Evolutionary conservation across 495 filamentous ascomycete species (phyloP).

Genomic region (Sphaerosporella brunnea): DNA sequence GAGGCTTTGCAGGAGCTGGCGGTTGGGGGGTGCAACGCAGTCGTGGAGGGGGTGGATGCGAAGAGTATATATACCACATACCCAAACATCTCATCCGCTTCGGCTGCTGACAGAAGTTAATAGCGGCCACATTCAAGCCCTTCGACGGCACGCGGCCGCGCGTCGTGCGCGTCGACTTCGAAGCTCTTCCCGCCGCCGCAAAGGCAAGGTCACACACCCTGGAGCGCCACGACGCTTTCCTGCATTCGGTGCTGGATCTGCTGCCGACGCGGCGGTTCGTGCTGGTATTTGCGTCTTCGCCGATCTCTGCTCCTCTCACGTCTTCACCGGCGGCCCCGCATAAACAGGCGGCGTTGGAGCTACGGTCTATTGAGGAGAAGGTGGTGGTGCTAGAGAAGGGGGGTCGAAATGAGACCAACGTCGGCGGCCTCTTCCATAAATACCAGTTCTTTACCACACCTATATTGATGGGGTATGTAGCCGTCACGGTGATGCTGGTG

Average conservation of each 20-base stretch:
- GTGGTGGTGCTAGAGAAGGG: conserved; percentile 12
- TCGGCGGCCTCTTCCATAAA: conserved; percentile 59
- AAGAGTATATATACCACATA: too few relatives aligned
- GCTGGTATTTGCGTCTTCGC: conserved; percentile 43
- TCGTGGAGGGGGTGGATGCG: conserved; percentile 38
- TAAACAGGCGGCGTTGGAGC: conserved; percentile 5
- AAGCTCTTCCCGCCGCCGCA: conserved; percentile 8
- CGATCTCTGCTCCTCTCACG: conserved; percentile 8
- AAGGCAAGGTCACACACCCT: conserved; percentile 15
- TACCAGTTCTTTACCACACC: conserved; percentile 84
- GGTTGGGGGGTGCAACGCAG: conserved; percentile 36
- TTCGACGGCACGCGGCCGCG: conserved; percentile 22
- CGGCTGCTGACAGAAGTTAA: background rate
- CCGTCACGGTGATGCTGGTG: conserved; percentile 45
- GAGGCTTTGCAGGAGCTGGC: conserved; percentile 31
- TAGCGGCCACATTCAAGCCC: conserved; percentile 14
- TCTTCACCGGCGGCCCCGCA: background rate
- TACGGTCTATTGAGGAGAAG: conserved; percentile 28
- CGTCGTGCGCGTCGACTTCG: conserved; percentile 22
- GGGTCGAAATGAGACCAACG: conserved; percentile 23
- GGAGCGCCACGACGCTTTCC: conserved; percentile 33
- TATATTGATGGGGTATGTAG: conserved; percentile 67
- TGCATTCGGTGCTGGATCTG: conserved; percentile 39
- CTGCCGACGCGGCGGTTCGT: conserved; percentile 41
- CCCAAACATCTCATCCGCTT: too few relatives aligned